Evolutionary conservation across 306 rosid species (phyloP), one percentile per base, ranked within the genome.

Genomic region (Pterocarpus macrocarpus): DNA sequence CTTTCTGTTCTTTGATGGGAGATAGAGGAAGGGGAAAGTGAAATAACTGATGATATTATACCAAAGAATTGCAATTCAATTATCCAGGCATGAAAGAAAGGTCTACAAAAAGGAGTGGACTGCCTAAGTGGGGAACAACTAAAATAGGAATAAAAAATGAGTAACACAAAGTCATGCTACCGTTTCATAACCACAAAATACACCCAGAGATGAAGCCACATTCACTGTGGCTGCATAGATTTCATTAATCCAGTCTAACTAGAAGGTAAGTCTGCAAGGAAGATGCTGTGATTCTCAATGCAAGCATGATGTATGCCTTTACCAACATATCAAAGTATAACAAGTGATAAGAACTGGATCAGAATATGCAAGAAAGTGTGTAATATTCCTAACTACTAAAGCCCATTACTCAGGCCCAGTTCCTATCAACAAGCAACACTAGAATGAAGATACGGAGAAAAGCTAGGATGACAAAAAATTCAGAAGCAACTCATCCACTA

Each of bases 401-500:
- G 28, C 28, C 28, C 28, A 22, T 22, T 22, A 22, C 28, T 22
- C 28, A 22, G 28, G 28, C 28, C 28, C 28, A 22, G 28, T 22
- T 22, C 28, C 28, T 22, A 22, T 22, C 28, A 68, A 76, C 49
- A 49, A 28, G 36, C 61, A 56, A 78, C 61, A 41, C 69, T 3
- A 32, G 2, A 67, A 56, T 68, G 61, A 68, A 68, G 15, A 41
- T 10, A 56, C 39, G 69, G 69, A 78, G 61, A 68, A 38, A 56
- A 56, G 16, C 45, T 2, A 7, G 69, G 43, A 79, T 44, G 55
- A 45, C 62, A 69, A 28, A 11, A 68, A 65, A 39, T 41, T 43
- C 50, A 16, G 76, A 22, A 78, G 57, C 33, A 67, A 53, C 76
- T 52, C 13, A n/a, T 36, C 34, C 8, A 32, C 45, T 11, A 49